A percentile compares a stretch with the other conserved stretches of the same genome.
Evolutionary conservation across 306 rosid genomes (phyloP).

Genomic region (Abrus pulchellus): DNA sequence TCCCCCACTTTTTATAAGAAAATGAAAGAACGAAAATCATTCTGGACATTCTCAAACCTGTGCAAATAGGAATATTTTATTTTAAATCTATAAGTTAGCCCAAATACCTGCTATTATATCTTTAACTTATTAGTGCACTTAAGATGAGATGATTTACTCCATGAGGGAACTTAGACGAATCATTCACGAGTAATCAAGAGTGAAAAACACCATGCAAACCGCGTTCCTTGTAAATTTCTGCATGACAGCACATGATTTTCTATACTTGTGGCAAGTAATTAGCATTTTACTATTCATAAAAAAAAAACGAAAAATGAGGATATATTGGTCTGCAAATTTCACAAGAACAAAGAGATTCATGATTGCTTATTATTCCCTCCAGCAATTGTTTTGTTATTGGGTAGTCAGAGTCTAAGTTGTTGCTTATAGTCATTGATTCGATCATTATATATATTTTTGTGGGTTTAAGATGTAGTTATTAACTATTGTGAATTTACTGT

Average conservation of each 20-base stretch:
- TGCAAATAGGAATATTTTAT: not conserved
- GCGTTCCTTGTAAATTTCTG: not conserved
- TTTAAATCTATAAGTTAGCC: not conserved
- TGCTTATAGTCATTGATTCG: constrained; percentile 3
- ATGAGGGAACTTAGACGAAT: too few species aligned
- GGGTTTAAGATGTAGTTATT: not conserved
- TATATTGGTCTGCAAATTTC: not conserved
- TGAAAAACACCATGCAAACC: not conserved
- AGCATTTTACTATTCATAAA: too few species aligned
- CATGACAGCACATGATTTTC: not conserved
- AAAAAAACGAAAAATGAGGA: not conserved
- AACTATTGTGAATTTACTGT: not conserved
- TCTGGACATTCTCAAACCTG: not conserved
- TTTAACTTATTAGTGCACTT: too few species aligned
- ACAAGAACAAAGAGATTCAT: not conserved
- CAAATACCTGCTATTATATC: not conserved
- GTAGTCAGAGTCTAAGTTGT: not conserved
- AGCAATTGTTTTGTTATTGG: not conserved
- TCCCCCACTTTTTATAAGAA: not conserved
- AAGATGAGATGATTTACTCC: too few species aligned
- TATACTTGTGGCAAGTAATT: too few species aligned
- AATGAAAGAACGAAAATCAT: not conserved
- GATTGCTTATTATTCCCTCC: not conserved
- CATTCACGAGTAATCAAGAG: too few species aligned
- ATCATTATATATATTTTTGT: not conserved